Percentiles rank a stretch among this genome's conserved stretches.
Evolutionary conservation across 306 rosid genomes (phyloP).

Genomic region (barrel medic (Medicago truncatula)): MtrunA17r5.0-ANR NC_053046.1:2217501-2218000

Average conservation of each 20-base stretch:
- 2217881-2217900: conserved; percentile 18
- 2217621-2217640: not conserved
- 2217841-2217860: conserved; percentile 13
- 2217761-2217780: conserved; percentile 17
- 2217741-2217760: conserved; percentile 71
- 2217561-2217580: conserved; percentile 37
- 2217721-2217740: conserved; percentile 75
- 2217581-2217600: not conserved
- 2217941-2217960: conserved; percentile 78
- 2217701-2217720: conserved; percentile 77
- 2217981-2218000: conserved; percentile 78
- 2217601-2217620: conserved; percentile 25
- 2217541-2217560: not conserved
- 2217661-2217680: conserved; percentile 41
- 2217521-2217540: conserved; percentile 39
- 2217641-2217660: not conserved
- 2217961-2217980: conserved; percentile 61
- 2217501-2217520: conserved; percentile 89
- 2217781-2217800: conserved; percentile 18
- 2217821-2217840: conserved; percentile 19
- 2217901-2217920: conserved; percentile 35
- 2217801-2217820: conserved; percentile 6
- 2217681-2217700: conserved; percentile 86
- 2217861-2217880: conserved; percentile 6
- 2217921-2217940: conserved; percentile 39